phyloP scores from a whole-genome alignment of 495 filamentous ascomycete genomes.

The Aspergillus heteromorphus region DNA sequence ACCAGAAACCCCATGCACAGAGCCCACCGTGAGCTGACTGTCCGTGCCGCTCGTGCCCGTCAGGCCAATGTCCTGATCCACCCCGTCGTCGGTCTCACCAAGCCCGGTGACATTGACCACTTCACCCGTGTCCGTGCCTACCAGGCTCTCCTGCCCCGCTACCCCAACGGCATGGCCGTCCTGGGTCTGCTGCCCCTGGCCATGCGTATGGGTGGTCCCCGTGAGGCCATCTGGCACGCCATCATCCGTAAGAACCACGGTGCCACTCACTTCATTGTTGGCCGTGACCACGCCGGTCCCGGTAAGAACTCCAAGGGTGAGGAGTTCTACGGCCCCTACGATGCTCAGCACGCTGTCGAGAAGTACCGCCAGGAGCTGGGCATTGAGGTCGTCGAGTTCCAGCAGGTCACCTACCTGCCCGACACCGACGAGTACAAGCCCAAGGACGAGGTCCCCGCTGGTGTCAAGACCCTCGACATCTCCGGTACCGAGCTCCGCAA shows the following conservation, averaged over 20 bases:
- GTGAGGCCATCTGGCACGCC: slow-evolving; percentile 99
- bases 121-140: slow-evolving; percentile 99
- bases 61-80: slow-evolving; percentile 99
- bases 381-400: slow-evolving; percentile 98
- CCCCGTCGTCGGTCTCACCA: slow-evolving; percentile 95
- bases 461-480: slow-evolving; percentile 90
- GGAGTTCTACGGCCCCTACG: slow-evolving; percentile 98
- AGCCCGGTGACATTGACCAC: slow-evolving; percentile 98
- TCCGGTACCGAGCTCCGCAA: slow-evolving; percentile 91
- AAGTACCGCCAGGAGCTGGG: slow-evolving; percentile 94
- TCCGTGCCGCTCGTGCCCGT: slow-evolving; percentile 88
- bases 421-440: slow-evolving; percentile 95
- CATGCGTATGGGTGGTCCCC: slow-evolving; percentile 98
- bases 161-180: slow-evolving; percentile 98
- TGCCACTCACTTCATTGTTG: slow-evolving; percentile 98
- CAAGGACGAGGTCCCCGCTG: slow-evolving; percentile 77
- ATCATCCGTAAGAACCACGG: slow-evolving; percentile 99
- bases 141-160: slow-evolving; percentile 91
- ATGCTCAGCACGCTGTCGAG: slow-evolving; percentile 96
- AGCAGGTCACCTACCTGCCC: slow-evolving; percentile 98
- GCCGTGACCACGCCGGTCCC: slow-evolving; percentile 94
- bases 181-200: slow-evolving; percentile 92
- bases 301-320: slow-evolving; percentile 94
- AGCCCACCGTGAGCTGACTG: slow-evolving; percentile 93
- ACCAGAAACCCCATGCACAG: slow-evolving; percentile 99